These are phyloP conservation scores for Hypoxylon sp. DNA, from an alignment of 2,329 filamentous ascomycete species.

Conservation along the genomic window DNA sequence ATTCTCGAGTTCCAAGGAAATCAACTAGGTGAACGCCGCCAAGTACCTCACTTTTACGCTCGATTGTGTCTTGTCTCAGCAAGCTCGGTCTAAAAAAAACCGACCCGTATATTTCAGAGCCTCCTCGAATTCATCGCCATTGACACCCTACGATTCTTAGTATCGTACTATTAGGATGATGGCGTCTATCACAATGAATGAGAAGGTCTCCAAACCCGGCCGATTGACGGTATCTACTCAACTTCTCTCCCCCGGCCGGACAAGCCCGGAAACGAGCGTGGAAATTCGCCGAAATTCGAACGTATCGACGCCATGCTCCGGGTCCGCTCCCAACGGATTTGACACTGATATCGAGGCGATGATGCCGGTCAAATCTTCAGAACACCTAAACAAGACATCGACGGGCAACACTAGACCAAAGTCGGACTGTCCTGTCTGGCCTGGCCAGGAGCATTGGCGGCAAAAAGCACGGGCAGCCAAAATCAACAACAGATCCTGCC, in stretches of 20 bases:
- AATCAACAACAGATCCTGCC: slow-evolving; percentile 64
- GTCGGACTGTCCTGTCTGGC: slow-evolving; percentile 71
- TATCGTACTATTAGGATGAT: slow-evolving; percentile 31
- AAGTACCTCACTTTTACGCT: slow-evolving; percentile 1
- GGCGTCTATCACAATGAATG: slow-evolving; percentile 35
- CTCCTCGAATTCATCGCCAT: slow-evolving; percentile 17
- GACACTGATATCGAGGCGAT: slow-evolving; percentile 72
- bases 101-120: slow-evolving; percentile 39
- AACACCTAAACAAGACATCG: slow-evolving; percentile 57
- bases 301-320: slow-evolving; percentile 62
- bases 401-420: slow-evolving; percentile 56
- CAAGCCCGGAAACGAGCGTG: slow-evolving; percentile 48
- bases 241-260: slow-evolving; percentile 43
- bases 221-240: slow-evolving; percentile 46
- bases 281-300: slow-evolving; percentile 56
- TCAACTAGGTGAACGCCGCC: slow-evolving; percentile 2
- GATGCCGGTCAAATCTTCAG: slow-evolving; percentile 58
- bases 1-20: not conserved
- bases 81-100: slow-evolving; percentile 13
- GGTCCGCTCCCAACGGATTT: slow-evolving; percentile 65
- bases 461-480: slow-evolving; percentile 71
- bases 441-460: slow-evolving; percentile 72
- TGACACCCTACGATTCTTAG: not conserved
- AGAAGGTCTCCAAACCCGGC: slow-evolving; percentile 37
- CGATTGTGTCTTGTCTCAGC: slow-evolving; percentile 1